phyloP scores from a whole-genome alignment of 1,284 basidiomycete genomes.

The Ganoderma lingzhi region DNA sequence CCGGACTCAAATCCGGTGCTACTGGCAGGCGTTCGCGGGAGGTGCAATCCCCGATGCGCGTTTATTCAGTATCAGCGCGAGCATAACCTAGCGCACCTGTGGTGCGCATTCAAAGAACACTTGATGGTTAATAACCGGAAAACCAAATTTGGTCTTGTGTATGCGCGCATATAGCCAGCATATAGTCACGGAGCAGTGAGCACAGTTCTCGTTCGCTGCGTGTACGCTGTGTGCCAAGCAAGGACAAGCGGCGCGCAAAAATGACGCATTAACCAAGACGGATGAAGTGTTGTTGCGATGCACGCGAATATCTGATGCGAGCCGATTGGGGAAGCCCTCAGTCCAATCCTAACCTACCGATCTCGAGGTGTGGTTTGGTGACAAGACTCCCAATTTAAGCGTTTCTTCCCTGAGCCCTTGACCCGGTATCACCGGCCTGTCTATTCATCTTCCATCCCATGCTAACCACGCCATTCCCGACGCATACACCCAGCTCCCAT shows the following conservation, averaged over 20 bases:
- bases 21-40: neutral
- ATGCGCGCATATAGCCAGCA: neutral
- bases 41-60: neutral
- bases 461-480: neutral
- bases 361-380: neutral
- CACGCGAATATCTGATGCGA: neutral
- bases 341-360: neutral
- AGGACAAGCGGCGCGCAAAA: too few species aligned
- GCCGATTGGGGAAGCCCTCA: neutral
- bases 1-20: neutral
- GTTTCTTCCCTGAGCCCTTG: neutral
- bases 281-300: neutral
- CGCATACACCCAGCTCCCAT: slow-evolving; percentile 70
- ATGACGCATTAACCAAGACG: too few species aligned
- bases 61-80: neutral
- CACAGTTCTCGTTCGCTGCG: neutral
- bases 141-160: neutral
- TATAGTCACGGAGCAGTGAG: neutral
- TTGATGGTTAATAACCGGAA: neutral
- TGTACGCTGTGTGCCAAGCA: neutral
- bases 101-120: neutral
- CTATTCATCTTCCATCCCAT: neutral
- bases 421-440: slow-evolving; percentile 3
- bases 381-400: neutral
- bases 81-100: neutral